Conservation (phyloP, 169 alveolate species). For the Plasmodium gaboni region DNA sequence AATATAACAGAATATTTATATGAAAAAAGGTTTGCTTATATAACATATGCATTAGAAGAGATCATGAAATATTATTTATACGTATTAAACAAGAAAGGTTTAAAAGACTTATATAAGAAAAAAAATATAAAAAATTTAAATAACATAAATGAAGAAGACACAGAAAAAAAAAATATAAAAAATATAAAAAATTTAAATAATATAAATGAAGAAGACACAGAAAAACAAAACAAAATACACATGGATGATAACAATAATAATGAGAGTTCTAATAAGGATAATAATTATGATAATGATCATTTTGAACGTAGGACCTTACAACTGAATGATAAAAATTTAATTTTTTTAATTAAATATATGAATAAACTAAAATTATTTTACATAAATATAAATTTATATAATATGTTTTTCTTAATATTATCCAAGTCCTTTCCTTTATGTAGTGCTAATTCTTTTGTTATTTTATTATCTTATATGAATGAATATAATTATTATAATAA, state of each 20-base stretch:
- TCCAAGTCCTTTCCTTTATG: slow-evolving; percentile 35
- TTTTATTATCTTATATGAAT: slow-evolving; percentile 42
- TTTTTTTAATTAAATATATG: slow-evolving; percentile 60
- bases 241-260: no score
- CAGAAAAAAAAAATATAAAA: background rate
- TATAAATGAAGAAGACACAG: slow-evolving; percentile 15
- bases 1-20: slow-evolving; percentile 44
- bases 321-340: slow-evolving; percentile 29
- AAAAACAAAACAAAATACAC: no score
- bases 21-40: slow-evolving; percentile 34
- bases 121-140: no score
- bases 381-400: slow-evolving; percentile 50
- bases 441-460: slow-evolving; percentile 4
- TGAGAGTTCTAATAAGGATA: no score
- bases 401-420: slow-evolving; percentile 35
- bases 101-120: background rate
- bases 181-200: no score
- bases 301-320: background rate
- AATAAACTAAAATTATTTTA: slow-evolving; percentile 52
- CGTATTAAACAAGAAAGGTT: slow-evolving; percentile 10
- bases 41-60: slow-evolving; percentile 48
- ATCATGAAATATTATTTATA: slow-evolving; percentile 42
- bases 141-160: no score
- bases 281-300: background rate
- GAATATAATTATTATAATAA: slow-evolving; percentile 36